phyloP scores from a whole-genome alignment of 768 basidiomycete genomes.

The Dendrothele bispora region DNA sequence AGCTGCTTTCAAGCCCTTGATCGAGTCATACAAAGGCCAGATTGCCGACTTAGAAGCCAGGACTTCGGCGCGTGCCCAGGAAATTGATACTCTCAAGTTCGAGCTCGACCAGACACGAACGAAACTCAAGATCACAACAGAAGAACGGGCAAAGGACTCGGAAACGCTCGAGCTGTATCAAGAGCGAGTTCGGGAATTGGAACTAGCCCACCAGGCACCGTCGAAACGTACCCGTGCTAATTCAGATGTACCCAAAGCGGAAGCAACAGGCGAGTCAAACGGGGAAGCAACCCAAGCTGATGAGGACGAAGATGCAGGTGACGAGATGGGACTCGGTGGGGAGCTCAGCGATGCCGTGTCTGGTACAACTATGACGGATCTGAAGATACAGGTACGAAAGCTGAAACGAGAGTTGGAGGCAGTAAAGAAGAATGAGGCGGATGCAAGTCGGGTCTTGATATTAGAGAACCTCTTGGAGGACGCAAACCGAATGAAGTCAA shows the following conservation, averaged over 20 bases:
- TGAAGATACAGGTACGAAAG: conserved; percentile 84
- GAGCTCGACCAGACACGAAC: conserved; percentile 76
- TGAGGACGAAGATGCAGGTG: conserved; percentile 43
- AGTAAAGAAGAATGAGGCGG: conserved; percentile 71
- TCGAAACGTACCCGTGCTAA: conserved; percentile 13
- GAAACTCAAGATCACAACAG: conserved; percentile 63
- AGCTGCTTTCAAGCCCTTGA: conserved; percentile 80
- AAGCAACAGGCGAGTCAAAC: conserved; percentile 47
- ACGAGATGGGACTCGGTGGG: conserved; percentile 65
- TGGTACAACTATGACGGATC: conserved; percentile 87
- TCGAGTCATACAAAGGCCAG: conserved; percentile 91
- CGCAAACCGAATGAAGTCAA: conserved; percentile 84
- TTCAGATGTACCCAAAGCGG: background rate
- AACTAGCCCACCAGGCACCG: conserved; percentile 49
- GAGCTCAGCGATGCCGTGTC: conserved; percentile 86
- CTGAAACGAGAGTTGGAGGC: conserved; percentile 80
- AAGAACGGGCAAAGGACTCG: conserved; percentile 74
- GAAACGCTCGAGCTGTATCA: conserved; percentile 89
- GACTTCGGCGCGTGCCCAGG: conserved; percentile 60
- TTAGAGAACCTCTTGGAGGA: conserved; percentile 91
- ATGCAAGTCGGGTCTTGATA: conserved; percentile 77
- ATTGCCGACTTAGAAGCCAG: conserved; percentile 80
- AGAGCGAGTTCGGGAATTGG: conserved; percentile 87
- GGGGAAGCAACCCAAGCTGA: conserved; percentile 28
- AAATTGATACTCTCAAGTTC: conserved; percentile 70